Conservation (phyloP, 441 rosid species). For the Pelargonium myrrhifolium region DNA sequence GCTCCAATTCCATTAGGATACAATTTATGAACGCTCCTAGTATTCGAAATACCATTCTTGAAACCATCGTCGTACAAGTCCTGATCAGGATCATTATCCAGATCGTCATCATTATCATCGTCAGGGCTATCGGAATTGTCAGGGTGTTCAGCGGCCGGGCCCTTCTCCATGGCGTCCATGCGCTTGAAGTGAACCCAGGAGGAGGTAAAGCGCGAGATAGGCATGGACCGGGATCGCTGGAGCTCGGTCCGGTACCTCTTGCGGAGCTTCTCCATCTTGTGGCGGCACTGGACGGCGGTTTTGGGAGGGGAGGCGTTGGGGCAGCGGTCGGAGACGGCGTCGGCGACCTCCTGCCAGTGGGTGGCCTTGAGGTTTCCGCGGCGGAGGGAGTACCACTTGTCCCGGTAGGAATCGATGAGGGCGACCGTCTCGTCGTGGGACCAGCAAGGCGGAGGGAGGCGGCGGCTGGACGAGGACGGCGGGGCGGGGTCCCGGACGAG, state of each 20-base stretch:
- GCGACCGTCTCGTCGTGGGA: conserved; percentile 79
- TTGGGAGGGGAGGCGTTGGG: conserved; percentile 59
- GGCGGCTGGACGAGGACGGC: conserved; percentile 43
- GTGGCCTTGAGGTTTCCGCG: conserved; percentile 85
- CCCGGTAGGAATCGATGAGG: conserved; percentile 70
- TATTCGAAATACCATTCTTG: conserved; percentile 32
- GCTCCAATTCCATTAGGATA: conserved; percentile 42
- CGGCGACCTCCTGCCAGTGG: conserved; percentile 95
- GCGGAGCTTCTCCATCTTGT: conserved; percentile 97
- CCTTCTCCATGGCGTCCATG: conserved; percentile 91
- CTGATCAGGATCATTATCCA: conserved; percentile 36
- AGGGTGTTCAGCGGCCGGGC: conserved; percentile 23
- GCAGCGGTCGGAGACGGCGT: conserved; percentile 46
- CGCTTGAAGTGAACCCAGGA: conserved; percentile 87
- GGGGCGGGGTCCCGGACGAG: too few species aligned
- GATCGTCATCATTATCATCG: conserved; percentile 43
- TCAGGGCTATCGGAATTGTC: conserved; percentile 15
- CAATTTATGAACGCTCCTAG: conserved; percentile 47
- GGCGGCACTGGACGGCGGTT: conserved; percentile 92
- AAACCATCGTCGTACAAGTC: conserved; percentile 33
- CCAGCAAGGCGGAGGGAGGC: conserved; percentile 96
- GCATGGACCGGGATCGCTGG: conserved; percentile 82
- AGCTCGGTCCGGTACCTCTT: conserved; percentile 84
- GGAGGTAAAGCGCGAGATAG: conserved; percentile 62
- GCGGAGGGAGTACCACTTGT: conserved; percentile 79